Base-by-base conservation (phyloP, 495 filamentous ascomycete species). In the Neurospora tetraspora region DNA sequence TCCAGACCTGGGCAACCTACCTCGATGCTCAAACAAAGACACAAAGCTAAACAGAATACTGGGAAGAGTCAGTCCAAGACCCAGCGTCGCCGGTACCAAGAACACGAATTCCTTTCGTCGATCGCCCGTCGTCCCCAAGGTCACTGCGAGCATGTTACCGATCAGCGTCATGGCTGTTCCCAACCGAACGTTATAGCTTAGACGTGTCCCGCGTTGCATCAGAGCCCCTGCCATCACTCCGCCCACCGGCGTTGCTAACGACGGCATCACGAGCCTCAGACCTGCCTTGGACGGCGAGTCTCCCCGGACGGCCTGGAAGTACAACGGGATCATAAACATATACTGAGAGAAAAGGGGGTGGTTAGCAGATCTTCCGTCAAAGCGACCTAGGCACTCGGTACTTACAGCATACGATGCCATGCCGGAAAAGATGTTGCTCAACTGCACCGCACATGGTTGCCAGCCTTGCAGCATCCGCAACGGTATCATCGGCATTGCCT, bases 51-150 rank as follows among this genome's bases (percentile, higher is more conserved):
- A 91, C 39, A 91, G 73, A 23, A 89, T 88, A 0, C 86, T 86
- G 0, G 89, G 89, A 72, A 89, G 90, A 2, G 89, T 86, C 31
- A 91, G 87, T 3, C 89, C 89, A 69, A 90, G 88, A 10, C 89
- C 89, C 1, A 91, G 77, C 74, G 88, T 91, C 12, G 88, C 88
- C 0, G 89, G 89, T 45, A 91, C 84, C 20, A 91, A 82, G 72
- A 85, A 91, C 3, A 86, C 79, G 45, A 87, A 84, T 71, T 91
- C 89, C 75, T 88, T 90, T 88, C 89, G 90, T 9, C 79, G 76
- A 36, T 82, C 77, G 70, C 89, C 89, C 38, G 85, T 78, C 74
- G 88, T 89, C 2, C 82, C 82, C 38, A 91, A 78, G 8, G 83
- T 79, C 69, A 85, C 82, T 0, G 90, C 85, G 4, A 91, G 81